These are phyloP conservation scores for Yamadazyma akitaensis DNA, from an alignment of 805 yeast species.

Conservation along the genomic window DNA sequence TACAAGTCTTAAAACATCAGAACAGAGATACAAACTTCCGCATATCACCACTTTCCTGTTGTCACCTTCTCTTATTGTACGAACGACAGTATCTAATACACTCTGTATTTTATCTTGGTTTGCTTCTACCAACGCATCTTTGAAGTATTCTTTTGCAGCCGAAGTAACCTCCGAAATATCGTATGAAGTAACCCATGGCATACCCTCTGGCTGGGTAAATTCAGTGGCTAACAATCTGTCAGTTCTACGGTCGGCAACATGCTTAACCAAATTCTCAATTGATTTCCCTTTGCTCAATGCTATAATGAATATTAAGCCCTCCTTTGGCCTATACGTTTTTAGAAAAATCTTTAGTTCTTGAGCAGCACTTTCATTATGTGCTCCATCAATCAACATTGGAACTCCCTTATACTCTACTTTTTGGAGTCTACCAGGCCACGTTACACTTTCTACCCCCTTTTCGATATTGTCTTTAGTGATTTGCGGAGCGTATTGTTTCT, in stretches of 20 bases:
- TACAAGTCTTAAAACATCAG: slow-evolving; percentile 32
- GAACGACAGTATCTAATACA: slow-evolving; percentile 14
- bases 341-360: slow-evolving; percentile 61
- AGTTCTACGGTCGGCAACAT: slow-evolving; percentile 39
- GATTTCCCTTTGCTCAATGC: slow-evolving; percentile 79
- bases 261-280: slow-evolving; percentile 46
- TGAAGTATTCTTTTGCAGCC: slow-evolving; percentile 20
- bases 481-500: slow-evolving; percentile 15
- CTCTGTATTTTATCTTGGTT: slow-evolving; percentile 12
- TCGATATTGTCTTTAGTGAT: slow-evolving; percentile 35
- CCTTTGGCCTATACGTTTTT: slow-evolving; percentile 8
- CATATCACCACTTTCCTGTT: slow-evolving; percentile 33
- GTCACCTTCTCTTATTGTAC: slow-evolving; percentile 18
- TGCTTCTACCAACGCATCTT: slow-evolving; percentile 11
- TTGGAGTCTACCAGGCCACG: slow-evolving; percentile 92
- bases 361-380: slow-evolving; percentile 88
- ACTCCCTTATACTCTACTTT: slow-evolving; percentile 16
- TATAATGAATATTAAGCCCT: slow-evolving; percentile 53
- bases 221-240: slow-evolving; percentile 62
- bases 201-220: slow-evolving; percentile 73
- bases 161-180: slow-evolving; percentile 19
- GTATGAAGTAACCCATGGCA: slow-evolving; percentile 86
- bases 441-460: slow-evolving; percentile 51
- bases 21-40: slow-evolving; percentile 42
- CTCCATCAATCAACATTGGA: slow-evolving; percentile 74